phyloP scores from a whole-genome alignment of 1,284 basidiomycete species.

The Peniophora sp. region DNA sequence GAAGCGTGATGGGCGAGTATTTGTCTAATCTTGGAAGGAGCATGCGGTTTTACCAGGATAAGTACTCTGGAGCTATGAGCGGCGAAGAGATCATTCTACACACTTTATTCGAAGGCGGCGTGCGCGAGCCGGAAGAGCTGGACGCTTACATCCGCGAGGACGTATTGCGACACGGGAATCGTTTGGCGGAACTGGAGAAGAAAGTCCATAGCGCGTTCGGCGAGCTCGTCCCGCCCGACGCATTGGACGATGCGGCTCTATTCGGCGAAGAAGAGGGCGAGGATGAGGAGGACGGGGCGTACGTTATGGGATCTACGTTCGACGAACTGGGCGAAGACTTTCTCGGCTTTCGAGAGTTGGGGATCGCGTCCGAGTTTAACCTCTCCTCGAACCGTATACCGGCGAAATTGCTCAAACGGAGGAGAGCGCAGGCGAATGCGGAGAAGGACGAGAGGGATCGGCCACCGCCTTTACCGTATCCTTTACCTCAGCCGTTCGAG shows the following conservation, averaged over 20 bases:
- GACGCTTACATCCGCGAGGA: slow-evolving; percentile 89
- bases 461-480: slow-evolving; percentile 75
- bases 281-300: slow-evolving; percentile 70
- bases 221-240: slow-evolving; percentile 42
- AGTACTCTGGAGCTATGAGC: slow-evolving; percentile 72
- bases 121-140: slow-evolving; percentile 66
- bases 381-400: slow-evolving; percentile 75
- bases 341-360: slow-evolving; percentile 82
- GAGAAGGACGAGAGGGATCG: not conserved
- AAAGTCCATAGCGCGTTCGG: slow-evolving; percentile 79
- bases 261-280: slow-evolving; percentile 66
- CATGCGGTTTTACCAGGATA: slow-evolving; percentile 75
- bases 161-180: slow-evolving; percentile 73
- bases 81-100: slow-evolving; percentile 92
- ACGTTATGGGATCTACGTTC: slow-evolving; percentile 63
- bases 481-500: slow-evolving; percentile 76
- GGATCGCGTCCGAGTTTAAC: slow-evolving; percentile 86
- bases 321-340: slow-evolving; percentile 91
- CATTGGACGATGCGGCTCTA: slow-evolving; percentile 71
- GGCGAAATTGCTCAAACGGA: slow-evolving; percentile 66
- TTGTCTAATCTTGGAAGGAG: slow-evolving; percentile 83
- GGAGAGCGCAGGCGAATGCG: not conserved
- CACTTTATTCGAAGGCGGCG: slow-evolving; percentile 82
- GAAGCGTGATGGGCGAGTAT: slow-evolving; percentile 76
- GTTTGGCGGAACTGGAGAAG: slow-evolving; percentile 76